Evolutionary conservation across 2,329 filamentous ascomycete species (phyloP).

Genomic region (Alternaria alternata): DNA sequence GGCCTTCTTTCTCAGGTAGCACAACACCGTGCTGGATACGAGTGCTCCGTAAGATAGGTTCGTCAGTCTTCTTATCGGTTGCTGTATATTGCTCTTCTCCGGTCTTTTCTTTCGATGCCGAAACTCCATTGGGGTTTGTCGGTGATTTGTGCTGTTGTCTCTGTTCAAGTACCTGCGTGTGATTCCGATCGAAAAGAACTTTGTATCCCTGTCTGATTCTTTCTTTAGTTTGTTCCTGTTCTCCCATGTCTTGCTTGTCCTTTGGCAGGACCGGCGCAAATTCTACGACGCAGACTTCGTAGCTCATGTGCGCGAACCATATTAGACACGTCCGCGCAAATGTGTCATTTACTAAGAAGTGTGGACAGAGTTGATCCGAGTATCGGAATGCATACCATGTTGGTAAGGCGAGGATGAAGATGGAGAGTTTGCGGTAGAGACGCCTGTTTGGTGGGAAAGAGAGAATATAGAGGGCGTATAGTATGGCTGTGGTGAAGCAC

Average conservation of each 20-base stretch:
- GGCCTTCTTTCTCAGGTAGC: background rate
- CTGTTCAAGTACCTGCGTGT: background rate
- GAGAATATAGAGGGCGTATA: conserved; percentile 24
- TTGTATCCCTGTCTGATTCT: conserved; percentile 16
- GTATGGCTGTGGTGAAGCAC: background rate
- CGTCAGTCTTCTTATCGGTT: conserved; percentile 12
- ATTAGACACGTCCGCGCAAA: conserved; percentile 29
- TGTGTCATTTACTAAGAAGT: conserved; percentile 19
- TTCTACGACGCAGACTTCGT: conserved; percentile 18
- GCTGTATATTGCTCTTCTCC: background rate
- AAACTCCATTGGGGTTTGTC: background rate
- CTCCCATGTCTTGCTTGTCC: background rate
- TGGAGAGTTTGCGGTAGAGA: conserved; percentile 13
- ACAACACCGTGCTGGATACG: background rate
- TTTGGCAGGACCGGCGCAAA: conserved; percentile 6
- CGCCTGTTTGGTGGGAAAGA: conserved; percentile 21
- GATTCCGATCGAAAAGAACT: conserved; percentile 20
- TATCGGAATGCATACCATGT: conserved; percentile 21
- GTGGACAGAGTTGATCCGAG: conserved; percentile 9
- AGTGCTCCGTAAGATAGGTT: background rate
- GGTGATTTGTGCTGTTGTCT: background rate
- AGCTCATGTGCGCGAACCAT: conserved; percentile 28
- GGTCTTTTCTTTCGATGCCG: background rate
- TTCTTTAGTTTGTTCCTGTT: conserved; percentile 5
- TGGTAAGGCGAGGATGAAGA: conserved; percentile 19